Evolutionary conservation across 2,329 filamentous ascomycete genomes (phyloP).

Genomic region (Corniculantispora saksenae): DNA sequence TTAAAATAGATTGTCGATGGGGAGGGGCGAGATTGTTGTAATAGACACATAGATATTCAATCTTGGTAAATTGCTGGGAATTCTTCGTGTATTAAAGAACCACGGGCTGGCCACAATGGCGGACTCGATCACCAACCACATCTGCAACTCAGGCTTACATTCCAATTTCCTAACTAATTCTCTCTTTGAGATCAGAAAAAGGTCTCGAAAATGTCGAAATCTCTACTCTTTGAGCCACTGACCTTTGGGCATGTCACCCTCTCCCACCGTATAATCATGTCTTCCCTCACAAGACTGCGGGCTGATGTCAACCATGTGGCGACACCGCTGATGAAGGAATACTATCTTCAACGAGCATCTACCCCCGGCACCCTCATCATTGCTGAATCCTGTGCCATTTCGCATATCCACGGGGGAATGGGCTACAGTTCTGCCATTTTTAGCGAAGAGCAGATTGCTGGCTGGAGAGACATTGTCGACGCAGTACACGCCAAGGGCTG

Average conservation of each 20-base stretch:
- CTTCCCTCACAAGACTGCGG: constrained; percentile 57
- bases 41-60: not conserved
- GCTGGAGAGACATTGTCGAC: constrained; percentile 62
- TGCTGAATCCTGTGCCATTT: constrained; percentile 47
- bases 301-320: constrained; percentile 38
- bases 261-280: constrained; percentile 52
- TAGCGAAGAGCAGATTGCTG: constrained; percentile 54
- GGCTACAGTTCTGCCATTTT: constrained; percentile 60
- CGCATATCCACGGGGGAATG: constrained; percentile 35
- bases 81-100: not conserved
- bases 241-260: constrained; percentile 41
- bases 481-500: constrained; percentile 63
- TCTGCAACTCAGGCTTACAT: no score
- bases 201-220: not conserved
- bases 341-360: constrained; percentile 47
- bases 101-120: not conserved
- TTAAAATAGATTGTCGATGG: not conserved
- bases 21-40: not conserved
- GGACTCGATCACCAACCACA: not conserved
- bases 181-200: not conserved
- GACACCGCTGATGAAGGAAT: constrained; percentile 40
- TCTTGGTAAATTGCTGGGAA: not conserved
- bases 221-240: constrained; percentile 44
- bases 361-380: constrained; percentile 46
- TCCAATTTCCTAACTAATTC: no score